phyloP scores from a whole-genome alignment of 805 yeast species.

The Suhomyces tanzawaensis region DNA sequence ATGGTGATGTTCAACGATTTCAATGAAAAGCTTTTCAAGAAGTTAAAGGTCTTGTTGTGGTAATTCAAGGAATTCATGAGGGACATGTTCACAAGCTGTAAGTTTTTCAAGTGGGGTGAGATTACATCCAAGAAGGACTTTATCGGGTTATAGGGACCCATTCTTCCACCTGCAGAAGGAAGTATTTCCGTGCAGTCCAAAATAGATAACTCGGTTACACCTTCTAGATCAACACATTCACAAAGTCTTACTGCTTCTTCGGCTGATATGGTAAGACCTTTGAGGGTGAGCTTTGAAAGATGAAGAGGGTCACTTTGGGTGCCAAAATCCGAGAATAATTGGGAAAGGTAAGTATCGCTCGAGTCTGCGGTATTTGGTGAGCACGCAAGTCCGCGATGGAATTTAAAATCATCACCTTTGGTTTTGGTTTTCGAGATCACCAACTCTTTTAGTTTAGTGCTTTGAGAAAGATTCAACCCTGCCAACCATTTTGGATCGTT shows the following conservation, averaged over 20 bases:
- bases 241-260: slow-evolving; percentile 2
- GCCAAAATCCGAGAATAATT: background rate
- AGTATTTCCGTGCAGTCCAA: slow-evolving; percentile 3
- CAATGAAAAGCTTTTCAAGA: background rate
- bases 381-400: background rate
- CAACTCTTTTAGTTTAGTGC: slow-evolving; percentile 3
- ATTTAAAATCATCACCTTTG: background rate
- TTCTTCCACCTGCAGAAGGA: background rate
- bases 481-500: slow-evolving; percentile 1
- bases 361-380: background rate
- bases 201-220: slow-evolving; percentile 1
- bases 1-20: slow-evolving; percentile 4
- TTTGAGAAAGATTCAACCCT: background rate
- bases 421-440: slow-evolving; percentile 4
- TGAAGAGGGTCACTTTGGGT: background rate
- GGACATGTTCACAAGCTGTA: background rate
- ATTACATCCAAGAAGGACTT: slow-evolving; percentile 1
- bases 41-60: background rate
- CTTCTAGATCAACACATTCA: background rate
- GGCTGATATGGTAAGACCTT: background rate
- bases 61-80: slow-evolving; percentile 1
- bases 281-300: slow-evolving; percentile 1
- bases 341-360: background rate
- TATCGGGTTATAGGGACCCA: background rate
- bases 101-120: background rate